A percentile compares a stretch with the other conserved stretches of the same genome.
These are phyloP conservation scores for Hyphopichia burtonii DNA, from an alignment of 1,139 yeast species.

Conservation along the genomic window DNA sequence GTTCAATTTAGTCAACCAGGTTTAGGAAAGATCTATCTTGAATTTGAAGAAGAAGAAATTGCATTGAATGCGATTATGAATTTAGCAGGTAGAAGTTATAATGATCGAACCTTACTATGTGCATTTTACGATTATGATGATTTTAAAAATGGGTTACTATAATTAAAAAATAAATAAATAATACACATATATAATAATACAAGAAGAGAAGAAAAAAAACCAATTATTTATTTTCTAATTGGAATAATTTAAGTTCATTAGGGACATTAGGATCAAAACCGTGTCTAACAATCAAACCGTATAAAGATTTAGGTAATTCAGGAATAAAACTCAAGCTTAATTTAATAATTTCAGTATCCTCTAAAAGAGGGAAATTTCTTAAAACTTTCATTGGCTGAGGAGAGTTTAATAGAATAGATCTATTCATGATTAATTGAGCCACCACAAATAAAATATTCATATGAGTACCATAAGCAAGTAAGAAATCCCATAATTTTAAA, in stretches of 20 bases:
- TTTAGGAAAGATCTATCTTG: constrained; percentile 70
- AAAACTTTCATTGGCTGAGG: constrained; percentile 72
- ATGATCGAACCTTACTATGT: constrained; percentile 69
- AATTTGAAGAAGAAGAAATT: constrained; percentile 51
- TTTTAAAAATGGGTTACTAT: constrained; percentile 33
- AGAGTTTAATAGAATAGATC: constrained; percentile 58
- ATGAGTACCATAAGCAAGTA: constrained; percentile 89
- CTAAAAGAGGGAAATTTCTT: constrained; percentile 69
- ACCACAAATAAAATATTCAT: constrained; percentile 82
- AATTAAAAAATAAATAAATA: constrained; percentile 1
- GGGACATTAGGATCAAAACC: constrained; percentile 58
- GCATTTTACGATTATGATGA: constrained; percentile 63
- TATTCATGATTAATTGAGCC: constrained; percentile 73
- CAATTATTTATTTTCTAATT: constrained; percentile 2
- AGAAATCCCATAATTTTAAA: constrained; percentile 81
- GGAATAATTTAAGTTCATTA: constrained; percentile 29
- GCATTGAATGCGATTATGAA: constrained; percentile 60
- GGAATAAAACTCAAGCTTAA: constrained; percentile 80
- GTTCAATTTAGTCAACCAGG: constrained; percentile 53
- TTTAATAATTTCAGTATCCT: constrained; percentile 74
- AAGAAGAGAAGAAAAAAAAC: neutral
- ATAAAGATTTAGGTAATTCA: constrained; percentile 66
- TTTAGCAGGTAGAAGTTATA: constrained; percentile 68
- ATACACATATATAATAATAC: neutral
- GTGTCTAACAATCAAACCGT: constrained; percentile 70